Evolutionary conservation across 371 early-diverging fungal species (phyloP).

Genomic region (Coemansia sp.): DNA sequence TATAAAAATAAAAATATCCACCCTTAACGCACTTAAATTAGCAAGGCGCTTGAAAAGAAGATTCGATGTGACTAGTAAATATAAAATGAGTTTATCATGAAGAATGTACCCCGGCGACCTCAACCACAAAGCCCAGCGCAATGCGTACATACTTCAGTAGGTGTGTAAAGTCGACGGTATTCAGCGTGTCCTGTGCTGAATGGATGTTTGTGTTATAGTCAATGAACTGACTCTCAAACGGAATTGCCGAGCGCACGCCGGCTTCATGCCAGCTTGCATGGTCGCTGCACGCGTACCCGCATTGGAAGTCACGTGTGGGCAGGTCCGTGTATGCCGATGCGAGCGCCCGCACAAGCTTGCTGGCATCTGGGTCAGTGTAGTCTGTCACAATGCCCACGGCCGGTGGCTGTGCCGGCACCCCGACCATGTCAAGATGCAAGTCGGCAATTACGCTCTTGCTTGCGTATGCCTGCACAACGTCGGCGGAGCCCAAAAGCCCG

Average conservation of each 20-base stretch:
- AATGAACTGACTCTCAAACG: slow-evolving; percentile 73
- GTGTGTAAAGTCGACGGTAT: slow-evolving; percentile 74
- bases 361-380: slow-evolving; percentile 67
- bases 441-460: slow-evolving; percentile 56
- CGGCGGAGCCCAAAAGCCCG: slow-evolving; percentile 83
- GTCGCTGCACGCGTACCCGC: slow-evolving; percentile 63
- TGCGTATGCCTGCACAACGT: slow-evolving; percentile 68
- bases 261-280: slow-evolving; percentile 86
- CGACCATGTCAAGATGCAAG: slow-evolving; percentile 77
- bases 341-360: slow-evolving; percentile 57
- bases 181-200: slow-evolving; percentile 62
- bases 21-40: no score
- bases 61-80: no score
- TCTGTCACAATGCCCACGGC: slow-evolving; percentile 81
- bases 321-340: slow-evolving; percentile 48
- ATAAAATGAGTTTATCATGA: no score
- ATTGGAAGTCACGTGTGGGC: slow-evolving; percentile 18
- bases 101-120: slow-evolving; percentile 52
- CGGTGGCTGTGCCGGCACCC: slow-evolving; percentile 65
- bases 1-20: no score
- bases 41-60: no score
- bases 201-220: slow-evolving; percentile 74
- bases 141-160: slow-evolving; percentile 76
- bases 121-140: slow-evolving; percentile 78
- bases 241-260: slow-evolving; percentile 78